phyloP scores from a whole-genome alignment of 2,329 filamentous ascomycete species.

The Fusarium acutatum region DNA sequence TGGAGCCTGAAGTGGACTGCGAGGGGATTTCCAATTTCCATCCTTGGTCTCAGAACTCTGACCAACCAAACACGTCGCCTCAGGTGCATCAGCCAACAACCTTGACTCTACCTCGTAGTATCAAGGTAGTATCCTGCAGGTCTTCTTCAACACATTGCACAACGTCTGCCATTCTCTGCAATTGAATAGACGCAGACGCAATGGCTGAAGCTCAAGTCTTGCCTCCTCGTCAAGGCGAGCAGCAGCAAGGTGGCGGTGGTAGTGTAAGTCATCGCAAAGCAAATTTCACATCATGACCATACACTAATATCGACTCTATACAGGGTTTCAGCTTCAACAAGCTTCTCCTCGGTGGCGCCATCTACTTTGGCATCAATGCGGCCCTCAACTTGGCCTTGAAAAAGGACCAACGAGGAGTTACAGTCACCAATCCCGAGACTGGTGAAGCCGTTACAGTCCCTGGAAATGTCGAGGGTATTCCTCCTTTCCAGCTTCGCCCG shows the following conservation, averaged over 20 bases:
- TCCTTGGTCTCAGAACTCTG: conserved; percentile 1
- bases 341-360: conserved; percentile 60
- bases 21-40: conserved; percentile 32
- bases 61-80: conserved; percentile 19
- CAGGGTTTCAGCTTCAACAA: conserved; percentile 54
- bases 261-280: conserved; percentile 40
- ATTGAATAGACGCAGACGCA: conserved; percentile 13
- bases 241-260: conserved; percentile 39
- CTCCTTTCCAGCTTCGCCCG: conserved; percentile 73
- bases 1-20: conserved; percentile 7
- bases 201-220: conserved; percentile 43
- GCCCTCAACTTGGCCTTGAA: conserved; percentile 62
- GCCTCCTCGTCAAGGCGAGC: conserved; percentile 37
- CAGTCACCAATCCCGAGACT: conserved; percentile 57
- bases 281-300: neutral
- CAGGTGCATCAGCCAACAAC: conserved; percentile 23
- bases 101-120: conserved; percentile 8
- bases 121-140: conserved; percentile 10
- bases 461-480: conserved; percentile 65
- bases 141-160: neutral
- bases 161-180: neutral
- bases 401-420: conserved; percentile 57
- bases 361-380: conserved; percentile 69
- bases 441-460: conserved; percentile 64
- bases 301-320: conserved; percentile 13